A percentile compares a stretch with the other conserved stretches of the same genome.
Conservation (phyloP, 257 asterid species). For the Plantago ovata region DNA sequence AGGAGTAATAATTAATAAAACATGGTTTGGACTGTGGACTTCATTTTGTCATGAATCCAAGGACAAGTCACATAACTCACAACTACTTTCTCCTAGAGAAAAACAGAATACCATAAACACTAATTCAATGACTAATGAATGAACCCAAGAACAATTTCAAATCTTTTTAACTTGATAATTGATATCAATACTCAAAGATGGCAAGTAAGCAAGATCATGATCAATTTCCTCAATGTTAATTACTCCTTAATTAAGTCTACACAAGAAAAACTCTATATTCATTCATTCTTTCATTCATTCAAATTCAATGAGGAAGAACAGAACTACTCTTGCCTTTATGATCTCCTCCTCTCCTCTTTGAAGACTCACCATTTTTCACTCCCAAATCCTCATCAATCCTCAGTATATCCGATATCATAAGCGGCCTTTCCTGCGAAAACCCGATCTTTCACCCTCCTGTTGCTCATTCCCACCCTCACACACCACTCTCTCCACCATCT, state of each 20-base stretch:
- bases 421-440: slow-evolving; percentile 22
- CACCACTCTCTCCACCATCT: slow-evolving; percentile 22
- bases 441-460: slow-evolving; percentile 31
- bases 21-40: too few relatives aligned
- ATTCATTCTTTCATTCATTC: too few relatives aligned
- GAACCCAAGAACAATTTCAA: slow-evolving; percentile 12
- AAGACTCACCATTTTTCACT: slow-evolving; percentile 6
- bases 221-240: slow-evolving; percentile 5
- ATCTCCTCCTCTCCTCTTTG: slow-evolving; percentile 14
- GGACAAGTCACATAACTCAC: not conserved
- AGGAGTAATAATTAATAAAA: too few relatives aligned
- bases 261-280: not conserved
- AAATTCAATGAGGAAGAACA: slow-evolving; percentile 8
- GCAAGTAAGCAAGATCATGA: not conserved
- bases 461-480: slow-evolving; percentile 16
- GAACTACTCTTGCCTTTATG: slow-evolving; percentile 10
- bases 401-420: slow-evolving; percentile 24
- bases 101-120: not conserved
- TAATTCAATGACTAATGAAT: not conserved
- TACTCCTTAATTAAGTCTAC: not conserved
- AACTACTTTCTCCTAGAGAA: not conserved
- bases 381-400: slow-evolving; percentile 15
- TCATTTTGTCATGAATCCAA: too few relatives aligned
- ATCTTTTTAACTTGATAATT: not conserved
- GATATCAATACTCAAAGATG: not conserved